phyloP scores from a whole-genome alignment of 192 early-diverging fungal genomes.

The Allomyces javanicus region DNA sequence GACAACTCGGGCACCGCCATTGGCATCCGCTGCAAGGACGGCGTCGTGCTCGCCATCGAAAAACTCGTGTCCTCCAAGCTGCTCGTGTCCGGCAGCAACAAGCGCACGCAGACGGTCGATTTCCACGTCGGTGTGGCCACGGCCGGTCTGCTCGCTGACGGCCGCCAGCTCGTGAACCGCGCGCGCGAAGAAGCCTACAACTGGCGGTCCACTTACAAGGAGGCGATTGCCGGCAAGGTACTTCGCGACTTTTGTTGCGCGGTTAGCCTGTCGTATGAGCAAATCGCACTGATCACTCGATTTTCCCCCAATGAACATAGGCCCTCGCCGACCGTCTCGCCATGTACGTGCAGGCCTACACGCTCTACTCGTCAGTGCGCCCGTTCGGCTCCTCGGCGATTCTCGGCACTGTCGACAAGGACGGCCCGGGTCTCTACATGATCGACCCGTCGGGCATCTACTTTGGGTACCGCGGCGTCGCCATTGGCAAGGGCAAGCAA shows the following conservation, averaged over 20 bases:
- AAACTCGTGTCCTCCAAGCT: slow-evolving; percentile 90
- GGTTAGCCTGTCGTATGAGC: not conserved
- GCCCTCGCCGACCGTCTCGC: slow-evolving; percentile 80
- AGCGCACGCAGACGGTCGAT: slow-evolving; percentile 77
- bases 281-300: not conserved
- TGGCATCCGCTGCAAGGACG: slow-evolving; percentile 81
- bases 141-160: slow-evolving; percentile 84
- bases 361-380: slow-evolving; percentile 82
- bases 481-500: slow-evolving; percentile 88
- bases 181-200: slow-evolving; percentile 76
- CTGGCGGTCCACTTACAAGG: slow-evolving; percentile 69
- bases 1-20: slow-evolving; percentile 96
- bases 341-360: slow-evolving; percentile 89
- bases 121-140: slow-evolving; percentile 80
- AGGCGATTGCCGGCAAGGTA: slow-evolving; percentile 67
- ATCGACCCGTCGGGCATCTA: slow-evolving; percentile 92
- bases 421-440: slow-evolving; percentile 78
- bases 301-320: slow-evolving; percentile 11
- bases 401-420: slow-evolving; percentile 54
- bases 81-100: slow-evolving; percentile 79
- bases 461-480: slow-evolving; percentile 88
- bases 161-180: slow-evolving; percentile 68
- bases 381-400: slow-evolving; percentile 82
- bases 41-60: slow-evolving; percentile 90
- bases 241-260: not conserved